These are phyloP conservation scores for Aurifilum marmelostoma DNA, from an alignment of 2,329 filamentous ascomycete species.

Conservation along the genomic window DNA sequence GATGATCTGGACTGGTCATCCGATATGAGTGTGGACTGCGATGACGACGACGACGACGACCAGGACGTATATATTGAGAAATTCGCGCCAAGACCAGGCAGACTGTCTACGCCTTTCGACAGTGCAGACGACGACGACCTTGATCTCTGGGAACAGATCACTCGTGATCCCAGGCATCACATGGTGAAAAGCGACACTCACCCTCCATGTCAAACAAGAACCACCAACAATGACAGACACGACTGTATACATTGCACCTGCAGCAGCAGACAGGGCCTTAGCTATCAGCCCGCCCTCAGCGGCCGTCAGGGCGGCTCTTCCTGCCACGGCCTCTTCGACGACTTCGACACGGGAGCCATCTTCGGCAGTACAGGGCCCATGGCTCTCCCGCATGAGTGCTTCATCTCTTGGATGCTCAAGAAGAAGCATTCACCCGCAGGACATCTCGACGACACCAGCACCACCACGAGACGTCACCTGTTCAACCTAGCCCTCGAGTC, in stretches of 20 bases:
- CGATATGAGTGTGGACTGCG: slow-evolving; percentile 16
- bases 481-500: slow-evolving; percentile 9
- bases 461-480: slow-evolving; percentile 5
- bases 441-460: background rate
- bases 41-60: background rate
- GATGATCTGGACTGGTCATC: slow-evolving; percentile 16
- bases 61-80: background rate
- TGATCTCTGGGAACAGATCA: background rate
- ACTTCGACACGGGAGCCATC: slow-evolving; percentile 14
- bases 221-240: background rate
- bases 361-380: slow-evolving; percentile 18
- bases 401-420: slow-evolving; percentile 18
- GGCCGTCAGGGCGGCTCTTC: slow-evolving; percentile 6
- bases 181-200: background rate
- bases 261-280: slow-evolving; percentile 11
- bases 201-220: background rate
- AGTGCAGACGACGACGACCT: slow-evolving; percentile 2
- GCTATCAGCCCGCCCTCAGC: slow-evolving; percentile 13
- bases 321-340: slow-evolving; percentile 21
- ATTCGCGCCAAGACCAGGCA: background rate
- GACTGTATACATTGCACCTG: slow-evolving; percentile 17
- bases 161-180: background rate
- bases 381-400: slow-evolving; percentile 19
- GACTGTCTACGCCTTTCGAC: background rate
- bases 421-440: background rate